Conservation (phyloP, 306 rosid genomes). For the Urtica urens region DNA sequence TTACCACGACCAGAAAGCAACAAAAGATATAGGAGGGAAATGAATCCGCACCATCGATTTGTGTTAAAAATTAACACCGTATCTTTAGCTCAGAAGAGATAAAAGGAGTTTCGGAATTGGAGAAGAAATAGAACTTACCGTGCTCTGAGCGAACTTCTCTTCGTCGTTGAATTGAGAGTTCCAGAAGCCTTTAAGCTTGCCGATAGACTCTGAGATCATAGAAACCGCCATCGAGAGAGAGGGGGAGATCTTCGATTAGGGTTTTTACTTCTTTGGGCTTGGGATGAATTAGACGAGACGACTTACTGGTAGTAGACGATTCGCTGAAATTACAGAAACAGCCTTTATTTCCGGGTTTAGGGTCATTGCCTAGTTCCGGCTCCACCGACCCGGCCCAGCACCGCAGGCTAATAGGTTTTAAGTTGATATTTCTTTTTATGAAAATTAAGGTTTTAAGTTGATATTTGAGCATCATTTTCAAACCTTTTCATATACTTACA, state of each 20-base stretch:
- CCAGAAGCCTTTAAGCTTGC: constrained; percentile 40
- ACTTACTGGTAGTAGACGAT: no score
- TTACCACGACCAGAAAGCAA: background rate
- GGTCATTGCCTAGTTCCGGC: no score
- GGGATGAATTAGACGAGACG: background rate
- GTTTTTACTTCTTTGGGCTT: constrained; percentile 30
- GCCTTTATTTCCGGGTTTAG: background rate
- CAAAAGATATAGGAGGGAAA: background rate
- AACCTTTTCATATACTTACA: no score
- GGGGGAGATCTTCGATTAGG: constrained; percentile 16
- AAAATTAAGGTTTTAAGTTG: no score
- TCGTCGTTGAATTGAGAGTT: constrained; percentile 57
- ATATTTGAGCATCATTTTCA: no score
- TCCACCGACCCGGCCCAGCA: no score
- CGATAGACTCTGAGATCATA: constrained; percentile 62
- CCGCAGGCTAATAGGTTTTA: no score
- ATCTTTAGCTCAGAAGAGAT: background rate
- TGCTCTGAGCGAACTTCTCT: constrained; percentile 70
- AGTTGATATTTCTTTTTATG: no score
- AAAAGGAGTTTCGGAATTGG: background rate
- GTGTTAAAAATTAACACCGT: background rate
- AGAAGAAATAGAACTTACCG: constrained; percentile 28
- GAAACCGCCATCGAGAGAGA: constrained; percentile 8
- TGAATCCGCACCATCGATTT: background rate
- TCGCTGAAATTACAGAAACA: constrained; percentile 9